Conservation (phyloP, 2,329 filamentous ascomycete species). For the Cercospora zeae-maydis region DNA sequence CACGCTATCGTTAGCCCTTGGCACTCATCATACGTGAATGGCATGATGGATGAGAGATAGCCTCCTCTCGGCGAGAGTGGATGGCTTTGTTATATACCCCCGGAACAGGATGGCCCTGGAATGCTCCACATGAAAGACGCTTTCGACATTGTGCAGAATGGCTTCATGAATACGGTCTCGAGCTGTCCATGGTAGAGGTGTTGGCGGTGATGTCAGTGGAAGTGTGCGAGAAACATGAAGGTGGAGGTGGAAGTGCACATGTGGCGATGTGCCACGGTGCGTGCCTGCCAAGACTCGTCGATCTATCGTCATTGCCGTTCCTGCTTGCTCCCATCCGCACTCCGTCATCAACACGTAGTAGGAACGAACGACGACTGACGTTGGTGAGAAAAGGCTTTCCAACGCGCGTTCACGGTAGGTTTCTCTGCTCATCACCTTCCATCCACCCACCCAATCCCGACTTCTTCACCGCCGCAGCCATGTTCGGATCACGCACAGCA, state of each 20-base stretch:
- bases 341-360: not conserved
- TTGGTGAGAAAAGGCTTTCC: not conserved
- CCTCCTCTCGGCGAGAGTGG: not conserved
- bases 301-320: not conserved
- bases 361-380: not conserved
- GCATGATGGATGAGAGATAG: not conserved
- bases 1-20: not conserved
- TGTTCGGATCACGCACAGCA: constrained; percentile 18
- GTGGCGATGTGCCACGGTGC: too few relatives aligned
- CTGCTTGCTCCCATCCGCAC: not conserved
- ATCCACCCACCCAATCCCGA: not conserved
- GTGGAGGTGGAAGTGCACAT: not conserved
- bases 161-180: not conserved
- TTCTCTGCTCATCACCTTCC: not conserved
- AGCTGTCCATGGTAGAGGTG: not conserved
- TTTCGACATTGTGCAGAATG: not conserved
- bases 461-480: not conserved
- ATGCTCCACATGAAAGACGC: too few relatives aligned
- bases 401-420: not conserved
- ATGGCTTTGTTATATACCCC: too few relatives aligned
- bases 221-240: not conserved
- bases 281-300: not conserved
- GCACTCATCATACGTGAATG: not conserved
- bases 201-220: too few relatives aligned
- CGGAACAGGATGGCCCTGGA: too few relatives aligned